Conservation (phyloP, 2,329 filamentous ascomycete genomes). For the Leptographium radiaticola region DNA sequence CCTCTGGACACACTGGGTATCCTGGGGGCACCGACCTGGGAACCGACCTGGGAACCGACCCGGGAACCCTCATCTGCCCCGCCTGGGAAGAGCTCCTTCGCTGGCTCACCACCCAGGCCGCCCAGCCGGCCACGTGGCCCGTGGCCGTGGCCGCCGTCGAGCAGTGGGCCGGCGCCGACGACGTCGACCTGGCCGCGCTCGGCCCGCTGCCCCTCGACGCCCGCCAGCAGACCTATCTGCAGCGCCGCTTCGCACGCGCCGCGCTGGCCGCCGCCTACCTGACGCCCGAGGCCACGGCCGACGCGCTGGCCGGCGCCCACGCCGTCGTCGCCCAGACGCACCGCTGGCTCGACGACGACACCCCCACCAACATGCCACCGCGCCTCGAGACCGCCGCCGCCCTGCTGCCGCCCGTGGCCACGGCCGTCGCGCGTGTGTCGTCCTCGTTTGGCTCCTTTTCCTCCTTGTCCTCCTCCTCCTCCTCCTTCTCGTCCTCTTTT, state of each 20-base stretch:
- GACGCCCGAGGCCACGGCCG: constrained; percentile 43
- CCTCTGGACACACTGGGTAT: too few relatives aligned
- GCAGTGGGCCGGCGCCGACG: constrained; percentile 61
- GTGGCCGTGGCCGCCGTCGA: constrained; percentile 51
- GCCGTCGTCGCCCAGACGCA: constrained; percentile 46
- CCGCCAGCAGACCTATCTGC: constrained; percentile 43
- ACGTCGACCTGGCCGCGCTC: constrained; percentile 54
- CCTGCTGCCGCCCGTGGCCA: constrained; percentile 27
- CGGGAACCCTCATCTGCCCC: too few relatives aligned
- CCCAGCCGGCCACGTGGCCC: constrained; percentile 38
- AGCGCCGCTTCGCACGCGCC: constrained; percentile 52
- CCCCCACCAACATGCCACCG: constrained; percentile 9
- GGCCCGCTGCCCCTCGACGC: constrained; percentile 46
- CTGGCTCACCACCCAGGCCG: constrained; percentile 52
- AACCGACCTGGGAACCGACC: too few relatives aligned
- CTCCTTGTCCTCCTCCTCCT: neutral
- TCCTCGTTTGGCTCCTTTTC: neutral
- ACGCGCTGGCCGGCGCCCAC: constrained; percentile 48
- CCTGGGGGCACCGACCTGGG: too few relatives aligned
- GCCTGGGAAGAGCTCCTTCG: constrained; percentile 58
- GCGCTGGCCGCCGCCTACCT: constrained; percentile 56
- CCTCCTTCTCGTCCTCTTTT: constrained; percentile 1
- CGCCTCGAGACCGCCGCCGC: constrained; percentile 31
- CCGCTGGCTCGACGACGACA: constrained; percentile 45
- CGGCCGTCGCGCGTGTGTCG: neutral